Evolutionary conservation across 2,329 filamentous ascomycete genomes (phyloP), one percentile per base, ranked within the genome.

Genomic region (Curvularia verruculosa): DNA sequence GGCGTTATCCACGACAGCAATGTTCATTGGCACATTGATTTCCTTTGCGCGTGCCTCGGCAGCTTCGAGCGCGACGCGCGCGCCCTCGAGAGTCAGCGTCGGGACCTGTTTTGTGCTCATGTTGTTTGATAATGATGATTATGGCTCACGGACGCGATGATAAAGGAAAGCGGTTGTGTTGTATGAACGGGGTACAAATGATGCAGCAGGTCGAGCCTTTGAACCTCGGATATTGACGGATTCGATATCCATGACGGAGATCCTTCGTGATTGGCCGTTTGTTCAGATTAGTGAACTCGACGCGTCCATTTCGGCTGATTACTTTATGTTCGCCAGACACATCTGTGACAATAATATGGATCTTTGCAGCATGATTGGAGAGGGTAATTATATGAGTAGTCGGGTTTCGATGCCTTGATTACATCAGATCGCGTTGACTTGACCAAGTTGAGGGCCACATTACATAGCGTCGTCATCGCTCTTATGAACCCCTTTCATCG

Each of bases 11-110:
- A 81, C 76, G 54, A 83, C 70, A 55, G 81, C 81, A 56, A 83
- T 82, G 74, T 83, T 83, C 81, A 81, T 82, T 29, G 68, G 69
- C 5, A 78, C 64, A 18, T 67, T 65, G 55, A 78, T 77, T 52
- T 69, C 67, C 36, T 68, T 66, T 28, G 76, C 70, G 49, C 74
- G 73, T 31, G 67, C 60, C 67, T 76, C 71, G 41, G 75, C 75
- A 40, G 75, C 76, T 34, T 67, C 57, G 36, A 76, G 59, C 34
- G 75, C 75, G 47, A 67, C 67, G 56, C 71, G 72, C 46, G 76
- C 76, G 19, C 75, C 75, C 3, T 68, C 57, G 48, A 76, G 71
- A 26, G 75, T 77, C 37, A 78, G 66, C 2, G 68, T 67, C 18
- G 73, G 69, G 19, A 67, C 50, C 7, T 60, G 50, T 37, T 71